These are phyloP conservation scores for Phytopythium oedochilum DNA, from an alignment of 352 stramenopile genomes.

Conservation along the genomic window DNA sequence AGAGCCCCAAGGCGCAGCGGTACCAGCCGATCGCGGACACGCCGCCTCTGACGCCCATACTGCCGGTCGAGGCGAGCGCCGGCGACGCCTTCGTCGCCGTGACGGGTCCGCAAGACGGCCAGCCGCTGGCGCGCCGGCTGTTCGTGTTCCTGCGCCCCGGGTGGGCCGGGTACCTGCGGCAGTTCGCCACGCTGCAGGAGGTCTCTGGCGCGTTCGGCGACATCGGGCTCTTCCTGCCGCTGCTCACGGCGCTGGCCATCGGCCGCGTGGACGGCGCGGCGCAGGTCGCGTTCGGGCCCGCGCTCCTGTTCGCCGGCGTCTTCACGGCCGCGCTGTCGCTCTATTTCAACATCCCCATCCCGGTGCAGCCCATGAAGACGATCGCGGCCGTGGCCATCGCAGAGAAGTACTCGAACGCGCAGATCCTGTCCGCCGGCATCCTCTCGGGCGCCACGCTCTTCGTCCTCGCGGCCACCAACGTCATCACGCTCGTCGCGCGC, in stretches of 20 bases:
- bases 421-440: conserved; percentile 87
- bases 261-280: conserved; percentile 55
- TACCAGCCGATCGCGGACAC: conserved; percentile 6
- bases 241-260: conserved; percentile 89
- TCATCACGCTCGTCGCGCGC: conserved; percentile 88
- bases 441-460: conserved; percentile 64
- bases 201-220: conserved; percentile 90
- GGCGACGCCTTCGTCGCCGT: conserved; percentile 30
- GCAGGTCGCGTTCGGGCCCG: conserved; percentile 85
- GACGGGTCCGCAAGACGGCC: conserved; percentile 40
- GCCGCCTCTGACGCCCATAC: conserved; percentile 18
- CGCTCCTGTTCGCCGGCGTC: conserved; percentile 90
- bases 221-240: conserved; percentile 91
- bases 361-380: conserved; percentile 95
- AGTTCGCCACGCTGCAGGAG: conserved; percentile 76
- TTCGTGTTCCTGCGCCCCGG: conserved; percentile 55
- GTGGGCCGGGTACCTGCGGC: conserved; percentile 50
- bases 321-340: conserved; percentile 84
- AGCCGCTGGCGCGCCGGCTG: conserved; percentile 36
- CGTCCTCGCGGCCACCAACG: conserved; percentile 78
- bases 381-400: conserved; percentile 89
- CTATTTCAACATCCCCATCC: conserved; percentile 91
- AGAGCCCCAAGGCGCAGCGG: conserved; percentile 6
- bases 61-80: conserved; percentile 14
- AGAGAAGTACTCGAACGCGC: conserved; percentile 62